These are phyloP conservation scores for Mollisia scopiformis DNA, from an alignment of 2,329 filamentous ascomycete genomes.

Conservation along the genomic window DNA sequence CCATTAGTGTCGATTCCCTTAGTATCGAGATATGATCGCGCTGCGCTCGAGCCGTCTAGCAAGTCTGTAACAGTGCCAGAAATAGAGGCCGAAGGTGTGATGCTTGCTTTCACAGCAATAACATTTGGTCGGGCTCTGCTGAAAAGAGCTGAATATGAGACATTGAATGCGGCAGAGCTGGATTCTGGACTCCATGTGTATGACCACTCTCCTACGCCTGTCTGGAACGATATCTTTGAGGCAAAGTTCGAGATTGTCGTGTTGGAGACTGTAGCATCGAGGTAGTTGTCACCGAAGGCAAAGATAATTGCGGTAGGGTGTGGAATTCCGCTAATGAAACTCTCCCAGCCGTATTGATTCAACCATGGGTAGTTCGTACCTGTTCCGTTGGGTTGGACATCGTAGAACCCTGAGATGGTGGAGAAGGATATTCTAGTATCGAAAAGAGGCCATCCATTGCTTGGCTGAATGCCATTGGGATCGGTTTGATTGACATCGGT, in stretches of 20 bases:
- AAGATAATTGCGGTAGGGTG: slow-evolving; percentile 67
- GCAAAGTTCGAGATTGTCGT: slow-evolving; percentile 62
- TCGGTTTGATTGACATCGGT: slow-evolving; percentile 36
- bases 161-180: slow-evolving; percentile 51
- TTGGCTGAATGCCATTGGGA: slow-evolving; percentile 35
- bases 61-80: slow-evolving; percentile 67
- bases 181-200: slow-evolving; percentile 66
- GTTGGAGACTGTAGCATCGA: slow-evolving; percentile 63
- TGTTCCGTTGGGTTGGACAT: slow-evolving; percentile 59
- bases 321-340: slow-evolving; percentile 71
- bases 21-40: slow-evolving; percentile 60
- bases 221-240: slow-evolving; percentile 64
- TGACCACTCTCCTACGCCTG: slow-evolving; percentile 64
- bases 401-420: slow-evolving; percentile 69
- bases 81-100: slow-evolving; percentile 55
- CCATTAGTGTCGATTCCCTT: slow-evolving; percentile 56
- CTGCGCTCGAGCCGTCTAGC: slow-evolving; percentile 69
- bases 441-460: slow-evolving; percentile 71
- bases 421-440: slow-evolving; percentile 65
- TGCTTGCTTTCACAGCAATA: slow-evolving; percentile 55
- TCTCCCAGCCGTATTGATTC: slow-evolving; percentile 70
- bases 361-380: slow-evolving; percentile 70
- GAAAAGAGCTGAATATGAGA: slow-evolving; percentile 65
- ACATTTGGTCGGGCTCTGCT: slow-evolving; percentile 39
- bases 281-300: slow-evolving; percentile 54